Evolutionary conservation across 371 early-diverging fungal genomes (phyloP).

Genomic region (Apophysomyces trapeziformis): DNA sequence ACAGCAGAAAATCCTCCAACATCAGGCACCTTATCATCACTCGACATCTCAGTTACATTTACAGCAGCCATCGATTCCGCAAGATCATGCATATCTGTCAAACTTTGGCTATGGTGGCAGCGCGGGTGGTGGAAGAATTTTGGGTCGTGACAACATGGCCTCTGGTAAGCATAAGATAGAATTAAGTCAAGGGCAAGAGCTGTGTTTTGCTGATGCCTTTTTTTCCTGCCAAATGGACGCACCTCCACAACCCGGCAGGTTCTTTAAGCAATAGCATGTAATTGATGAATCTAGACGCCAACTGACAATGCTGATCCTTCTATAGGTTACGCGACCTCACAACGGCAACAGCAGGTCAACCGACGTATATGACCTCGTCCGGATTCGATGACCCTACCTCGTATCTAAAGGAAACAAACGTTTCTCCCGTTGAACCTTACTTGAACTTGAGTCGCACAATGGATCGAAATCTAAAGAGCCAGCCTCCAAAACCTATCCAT

Average conservation of each 20-base stretch:
- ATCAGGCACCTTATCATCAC: conserved; percentile 25
- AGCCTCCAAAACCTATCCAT: conserved; percentile 42
- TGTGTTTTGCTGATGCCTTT: conserved; percentile 32
- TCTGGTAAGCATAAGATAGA: conserved; percentile 40
- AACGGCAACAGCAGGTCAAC: conserved; percentile 23
- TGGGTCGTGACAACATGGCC: conserved; percentile 36
- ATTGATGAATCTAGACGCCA: conserved; percentile 10
- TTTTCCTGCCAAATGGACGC: conserved; percentile 32
- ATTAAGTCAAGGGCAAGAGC: conserved; percentile 19
- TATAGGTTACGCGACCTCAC: conserved; percentile 45
- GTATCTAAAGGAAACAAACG: conserved; percentile 9
- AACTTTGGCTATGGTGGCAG: conserved; percentile 35
- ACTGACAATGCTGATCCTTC: background rate
- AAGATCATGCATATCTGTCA: conserved; percentile 33
- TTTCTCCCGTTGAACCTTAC: conserved; percentile 14
- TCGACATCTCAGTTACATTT: background rate
- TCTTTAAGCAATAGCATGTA: conserved; percentile 42
- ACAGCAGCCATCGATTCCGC: conserved; percentile 17
- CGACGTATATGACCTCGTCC: conserved; percentile 3
- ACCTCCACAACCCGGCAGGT: conserved; percentile 29
- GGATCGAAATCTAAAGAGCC: conserved; percentile 18
- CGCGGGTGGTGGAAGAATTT: conserved; percentile 40
- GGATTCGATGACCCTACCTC: conserved; percentile 6
- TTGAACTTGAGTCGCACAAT: conserved; percentile 14
- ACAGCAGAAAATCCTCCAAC: conserved; percentile 46